Conservation (phyloP, 345 rosid genomes). For the Populus davidiana region DNA sequence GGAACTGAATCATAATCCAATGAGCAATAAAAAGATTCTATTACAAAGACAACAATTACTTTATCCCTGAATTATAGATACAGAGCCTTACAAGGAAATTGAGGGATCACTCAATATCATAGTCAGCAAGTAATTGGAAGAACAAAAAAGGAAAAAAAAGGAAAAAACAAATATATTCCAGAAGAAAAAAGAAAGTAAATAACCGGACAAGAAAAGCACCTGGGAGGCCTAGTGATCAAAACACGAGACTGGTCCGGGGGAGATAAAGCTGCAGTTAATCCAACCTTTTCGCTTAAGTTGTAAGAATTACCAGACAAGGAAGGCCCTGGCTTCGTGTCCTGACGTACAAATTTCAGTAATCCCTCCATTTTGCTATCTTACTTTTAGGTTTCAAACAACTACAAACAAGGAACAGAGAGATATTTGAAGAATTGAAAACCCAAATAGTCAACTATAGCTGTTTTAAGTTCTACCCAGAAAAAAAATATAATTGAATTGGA, state of each 20-base stretch:
- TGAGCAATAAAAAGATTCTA: background rate
- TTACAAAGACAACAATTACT: background rate
- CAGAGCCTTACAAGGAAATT: too few species aligned
- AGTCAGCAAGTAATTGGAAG: background rate
- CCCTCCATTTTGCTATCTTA: conserved; percentile 44
- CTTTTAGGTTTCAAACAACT: background rate
- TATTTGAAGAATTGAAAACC: background rate
- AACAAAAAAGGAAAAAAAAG: background rate
- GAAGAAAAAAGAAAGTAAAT: background rate
- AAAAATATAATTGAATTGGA: background rate
- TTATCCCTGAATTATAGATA: too few species aligned
- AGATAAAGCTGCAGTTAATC: conserved; percentile 27
- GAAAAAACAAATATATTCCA: background rate
- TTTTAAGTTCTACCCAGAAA: background rate
- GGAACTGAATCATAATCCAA: background rate
- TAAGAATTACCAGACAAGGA: conserved; percentile 30
- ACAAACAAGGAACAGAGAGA: background rate
- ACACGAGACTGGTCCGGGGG: conserved; percentile 39
- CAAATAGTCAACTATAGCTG: background rate
- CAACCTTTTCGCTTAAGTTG: conserved; percentile 29
- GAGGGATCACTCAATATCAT: background rate
- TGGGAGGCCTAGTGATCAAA: conserved; percentile 44
- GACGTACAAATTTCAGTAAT: conserved; percentile 34
- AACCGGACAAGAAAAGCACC: conserved; percentile 25
- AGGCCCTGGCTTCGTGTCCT: conserved; percentile 32